phyloP scores from a whole-genome alignment of 164 flowering plant species.

The grape (Vitis vinifera) region DNA sequence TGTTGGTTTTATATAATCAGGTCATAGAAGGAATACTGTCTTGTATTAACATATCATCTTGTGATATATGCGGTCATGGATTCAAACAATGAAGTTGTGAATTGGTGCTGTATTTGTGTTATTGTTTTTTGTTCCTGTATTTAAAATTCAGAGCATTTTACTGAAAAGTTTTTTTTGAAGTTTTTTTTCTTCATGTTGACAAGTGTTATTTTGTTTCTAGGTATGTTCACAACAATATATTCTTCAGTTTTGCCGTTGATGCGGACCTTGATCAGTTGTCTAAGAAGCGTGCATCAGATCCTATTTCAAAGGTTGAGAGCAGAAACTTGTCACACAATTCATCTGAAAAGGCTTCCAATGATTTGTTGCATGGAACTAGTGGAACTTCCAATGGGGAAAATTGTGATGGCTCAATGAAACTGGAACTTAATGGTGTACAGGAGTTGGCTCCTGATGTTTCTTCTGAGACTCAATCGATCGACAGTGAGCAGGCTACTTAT shows the following conservation, averaged over 20 bases:
- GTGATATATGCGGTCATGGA: too few species aligned
- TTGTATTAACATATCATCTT: too few species aligned
- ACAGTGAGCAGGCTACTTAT: conserved; percentile 97
- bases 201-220: conserved; percentile 30
- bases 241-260: conserved; percentile 99
- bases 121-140: neutral
- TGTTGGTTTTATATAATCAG: too few species aligned
- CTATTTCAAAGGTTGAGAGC: conserved; percentile 25
- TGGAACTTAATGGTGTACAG: conserved; percentile 22
- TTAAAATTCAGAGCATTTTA: neutral
- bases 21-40: too few species aligned
- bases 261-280: conserved; percentile 75
- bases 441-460: conserved; percentile 42
- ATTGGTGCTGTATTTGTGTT: neutral
- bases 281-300: conserved; percentile 40
- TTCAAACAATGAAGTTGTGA: too few species aligned
- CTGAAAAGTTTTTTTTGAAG: neutral
- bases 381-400: conserved; percentile 27
- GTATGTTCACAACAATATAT: conserved; percentile 99
- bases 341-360: conserved; percentile 31
- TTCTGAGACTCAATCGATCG: conserved; percentile 66
- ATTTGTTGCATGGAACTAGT: conserved; percentile 17
- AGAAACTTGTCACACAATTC: conserved; percentile 12
- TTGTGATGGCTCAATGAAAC: conserved; percentile 24
- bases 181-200: neutral